These are phyloP conservation scores for Apiotrichum porosum DNA, from an alignment of 1,284 basidiomycete genomes.

Conservation along the genomic window DNA sequence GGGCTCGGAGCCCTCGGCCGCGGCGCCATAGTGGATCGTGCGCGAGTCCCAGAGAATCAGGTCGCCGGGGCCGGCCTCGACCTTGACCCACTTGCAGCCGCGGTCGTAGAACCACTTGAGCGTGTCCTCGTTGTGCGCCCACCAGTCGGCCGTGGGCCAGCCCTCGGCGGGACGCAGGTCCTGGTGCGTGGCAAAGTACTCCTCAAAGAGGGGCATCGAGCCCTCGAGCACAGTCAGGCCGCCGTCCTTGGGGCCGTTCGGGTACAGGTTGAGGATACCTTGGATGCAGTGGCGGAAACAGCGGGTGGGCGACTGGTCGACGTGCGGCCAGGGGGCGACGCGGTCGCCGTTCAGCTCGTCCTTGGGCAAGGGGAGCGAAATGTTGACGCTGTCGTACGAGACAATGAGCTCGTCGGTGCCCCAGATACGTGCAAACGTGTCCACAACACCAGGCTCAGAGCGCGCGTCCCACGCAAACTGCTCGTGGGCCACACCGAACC, in stretches of 20 bases:
- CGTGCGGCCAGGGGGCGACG: conserved; percentile 43
- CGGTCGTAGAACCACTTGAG: conserved; percentile 38
- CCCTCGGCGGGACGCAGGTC: conserved; percentile 37
- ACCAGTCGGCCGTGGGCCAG: conserved; percentile 38
- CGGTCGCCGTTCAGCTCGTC: conserved; percentile 23
- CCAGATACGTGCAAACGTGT: conserved; percentile 44
- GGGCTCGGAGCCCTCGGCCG: conserved; percentile 28
- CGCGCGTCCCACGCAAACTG: conserved; percentile 48
- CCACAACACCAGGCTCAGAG: conserved; percentile 37
- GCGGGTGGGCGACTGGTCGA: conserved; percentile 43
- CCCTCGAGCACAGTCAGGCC: conserved; percentile 48
- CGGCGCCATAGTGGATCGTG: conserved; percentile 35
- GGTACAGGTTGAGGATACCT: conserved; percentile 45
- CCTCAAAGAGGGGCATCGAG: conserved; percentile 34
- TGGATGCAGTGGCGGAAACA: conserved; percentile 46
- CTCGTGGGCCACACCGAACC: conserved; percentile 41
- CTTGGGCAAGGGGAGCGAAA: conserved; percentile 37
- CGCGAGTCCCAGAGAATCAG: conserved; percentile 38
- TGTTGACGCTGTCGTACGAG: conserved; percentile 43
- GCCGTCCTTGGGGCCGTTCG: conserved; percentile 48
- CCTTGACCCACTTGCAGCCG: conserved; percentile 37
- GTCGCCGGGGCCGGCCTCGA: conserved; percentile 33
- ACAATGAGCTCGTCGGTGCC: conserved; percentile 47
- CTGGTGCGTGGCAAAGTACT: conserved; percentile 43
- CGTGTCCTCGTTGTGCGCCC: conserved; percentile 32